Percentiles rank a stretch among this genome's conserved stretches.
Evolutionary conservation across 306 rosid species (phyloP).

Genomic region (Malus asiatica): DNA sequence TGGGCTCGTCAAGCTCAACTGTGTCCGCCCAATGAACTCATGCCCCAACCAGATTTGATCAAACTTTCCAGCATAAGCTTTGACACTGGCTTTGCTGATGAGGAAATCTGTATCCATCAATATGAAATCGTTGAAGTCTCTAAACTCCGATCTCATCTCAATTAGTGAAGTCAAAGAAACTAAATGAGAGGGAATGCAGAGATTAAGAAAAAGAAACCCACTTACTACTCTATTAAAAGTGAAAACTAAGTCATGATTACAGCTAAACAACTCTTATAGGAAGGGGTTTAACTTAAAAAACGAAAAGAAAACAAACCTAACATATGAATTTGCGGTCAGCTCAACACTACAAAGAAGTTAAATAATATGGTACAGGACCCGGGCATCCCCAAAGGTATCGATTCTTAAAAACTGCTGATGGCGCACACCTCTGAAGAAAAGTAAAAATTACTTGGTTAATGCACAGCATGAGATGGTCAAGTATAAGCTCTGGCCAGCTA

Average conservation of each 20-base stretch:
- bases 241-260: constrained; percentile 21
- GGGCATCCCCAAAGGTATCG: constrained; percentile 28
- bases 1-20: too few species aligned
- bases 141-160: background rate
- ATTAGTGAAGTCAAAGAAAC: background rate
- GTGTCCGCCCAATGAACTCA: too few species aligned
- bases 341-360: constrained; percentile 41
- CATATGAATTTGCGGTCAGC: constrained; percentile 29
- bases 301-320: constrained; percentile 14
- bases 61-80: too few species aligned
- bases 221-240: constrained; percentile 26
- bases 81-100: too few species aligned
- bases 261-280: constrained; percentile 26
- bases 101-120: background rate
- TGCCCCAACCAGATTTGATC: too few species aligned
- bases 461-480: constrained; percentile 29
- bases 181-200: background rate
- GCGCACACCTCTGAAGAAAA: constrained; percentile 25
- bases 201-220: constrained; percentile 1
- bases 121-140: background rate
- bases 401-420: constrained; percentile 23
- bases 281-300: background rate
- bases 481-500: constrained; percentile 5
- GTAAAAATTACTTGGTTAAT: constrained; percentile 15
- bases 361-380: constrained; percentile 61